Base-by-base conservation (phyloP, 305 asterid species). In the Solanum chacoense region DNA sequence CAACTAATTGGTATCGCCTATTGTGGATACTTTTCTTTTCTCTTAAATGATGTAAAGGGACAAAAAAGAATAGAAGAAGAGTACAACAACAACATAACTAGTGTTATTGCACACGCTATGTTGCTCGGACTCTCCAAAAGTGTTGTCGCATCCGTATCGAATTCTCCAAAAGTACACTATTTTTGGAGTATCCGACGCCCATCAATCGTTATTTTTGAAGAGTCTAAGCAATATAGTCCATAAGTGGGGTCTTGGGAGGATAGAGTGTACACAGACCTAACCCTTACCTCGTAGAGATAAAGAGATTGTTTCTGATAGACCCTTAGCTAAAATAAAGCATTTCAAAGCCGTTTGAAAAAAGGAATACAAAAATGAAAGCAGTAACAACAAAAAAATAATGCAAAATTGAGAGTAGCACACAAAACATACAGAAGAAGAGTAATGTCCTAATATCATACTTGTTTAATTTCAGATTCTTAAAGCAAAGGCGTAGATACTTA, bases 401-500 rank as follows among this genome's bases (percentile, higher is more conserved):
- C 28, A 0, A 63, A 63, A 63, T n/a, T 10, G 28, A 63, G 7
- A 63, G 72, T 24, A 63, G 28, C 26, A 65, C 29, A 65, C 32
- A 67, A 24, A 2, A 24, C 32, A 67, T 67, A 67, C 32, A 71
- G 9, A 76, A 31, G 34, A 80, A 16, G 36, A 42, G 38, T 80
- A 28, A 80, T 28, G 18, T 11, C 71, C 69, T 42, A 80, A 35
- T 16, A 35, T 79, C 50, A 42, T 28, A 72, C 74, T 12, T 73
- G 20, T 42, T 90, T 87, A 81, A 72, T 91, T 88, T 86, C 94
- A 94, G 97, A 88, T 94, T 94, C 45, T 91, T 94, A 91, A 94
- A 92, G 91, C 88, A 18, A 88, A 93, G 91, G 89, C 93, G 32
- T 37, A 92, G 65, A 7, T 40, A 65, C 88, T 89, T 94, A 45